Evolutionary conservation across 1,284 basidiomycete genomes (phyloP).

Genomic region (Inonotus obliquus): DNA sequence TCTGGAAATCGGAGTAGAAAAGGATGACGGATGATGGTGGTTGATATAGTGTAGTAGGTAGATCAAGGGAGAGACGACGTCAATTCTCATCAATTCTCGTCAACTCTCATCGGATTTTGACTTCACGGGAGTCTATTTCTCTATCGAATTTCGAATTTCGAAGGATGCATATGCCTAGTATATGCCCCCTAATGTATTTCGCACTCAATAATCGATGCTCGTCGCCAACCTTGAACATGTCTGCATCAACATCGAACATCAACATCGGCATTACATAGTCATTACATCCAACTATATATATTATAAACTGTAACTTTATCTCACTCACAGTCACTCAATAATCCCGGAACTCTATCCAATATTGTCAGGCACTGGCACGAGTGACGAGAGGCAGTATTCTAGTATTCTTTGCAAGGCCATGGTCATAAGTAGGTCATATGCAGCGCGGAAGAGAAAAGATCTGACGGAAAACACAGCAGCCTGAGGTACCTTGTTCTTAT

Average conservation of each 20-base stretch:
- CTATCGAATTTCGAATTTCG: not conserved
- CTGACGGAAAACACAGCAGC: no score
- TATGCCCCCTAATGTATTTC: not conserved
- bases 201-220: not conserved
- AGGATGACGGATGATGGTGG: not conserved
- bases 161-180: no score
- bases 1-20: not conserved
- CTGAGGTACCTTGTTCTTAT: no score
- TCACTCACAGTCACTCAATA: not conserved
- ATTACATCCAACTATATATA: not conserved
- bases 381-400: no score
- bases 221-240: not conserved
- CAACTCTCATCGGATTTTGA: not conserved
- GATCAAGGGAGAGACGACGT: not conserved
- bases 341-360: not conserved
- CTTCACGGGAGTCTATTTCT: not conserved
- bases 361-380: no score
- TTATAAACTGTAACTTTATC: no score
- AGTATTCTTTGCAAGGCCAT: no score
- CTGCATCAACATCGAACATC: no score
- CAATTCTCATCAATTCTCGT: not conserved
- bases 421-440: not conserved
- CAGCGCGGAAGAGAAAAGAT: no score
- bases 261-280: no score
- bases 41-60: not conserved